Conservation (phyloP, 441 rosid genomes). For the Arabidopsis hybrid region DNA sequence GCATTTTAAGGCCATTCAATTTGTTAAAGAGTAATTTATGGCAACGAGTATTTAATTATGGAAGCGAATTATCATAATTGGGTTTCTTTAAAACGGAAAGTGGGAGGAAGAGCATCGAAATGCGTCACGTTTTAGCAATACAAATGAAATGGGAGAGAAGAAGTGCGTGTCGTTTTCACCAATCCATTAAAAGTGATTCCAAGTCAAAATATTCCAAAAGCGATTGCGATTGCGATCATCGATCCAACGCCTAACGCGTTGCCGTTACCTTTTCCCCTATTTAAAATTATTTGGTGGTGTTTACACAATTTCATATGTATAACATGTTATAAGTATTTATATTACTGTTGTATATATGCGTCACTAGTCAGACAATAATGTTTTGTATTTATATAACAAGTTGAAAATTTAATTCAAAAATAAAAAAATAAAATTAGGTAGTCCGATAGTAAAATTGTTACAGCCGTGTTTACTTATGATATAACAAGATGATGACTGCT, state of each 20-base stretch:
- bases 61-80: background rate
- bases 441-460: background rate
- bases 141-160: constrained; percentile 36
- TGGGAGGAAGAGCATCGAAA: constrained; percentile 30
- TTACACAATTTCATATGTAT: background rate
- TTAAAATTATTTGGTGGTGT: background rate
- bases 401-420: background rate
- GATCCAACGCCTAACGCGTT: constrained; percentile 32
- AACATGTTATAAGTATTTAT: background rate
- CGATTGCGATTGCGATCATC: constrained; percentile 33
- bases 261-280: background rate
- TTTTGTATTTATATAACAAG: background rate
- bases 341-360: constrained; percentile 5
- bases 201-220: constrained; percentile 44
- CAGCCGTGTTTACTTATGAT: background rate
- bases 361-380: background rate
- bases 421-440: background rate
- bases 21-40: constrained; percentile 10
- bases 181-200: constrained; percentile 22
- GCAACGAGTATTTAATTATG: constrained; percentile 1
- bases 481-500: background rate
- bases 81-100: constrained; percentile 17
- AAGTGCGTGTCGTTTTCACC: constrained; percentile 45
- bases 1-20: constrained; percentile 32
- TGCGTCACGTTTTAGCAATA: constrained; percentile 40